A percentile compares a stretch with the other conserved stretches of the same genome.
phyloP scores from a whole-genome alignment of 2,329 filamentous ascomycete genomes.

The Colletotrichum cordylinicola region DNA sequence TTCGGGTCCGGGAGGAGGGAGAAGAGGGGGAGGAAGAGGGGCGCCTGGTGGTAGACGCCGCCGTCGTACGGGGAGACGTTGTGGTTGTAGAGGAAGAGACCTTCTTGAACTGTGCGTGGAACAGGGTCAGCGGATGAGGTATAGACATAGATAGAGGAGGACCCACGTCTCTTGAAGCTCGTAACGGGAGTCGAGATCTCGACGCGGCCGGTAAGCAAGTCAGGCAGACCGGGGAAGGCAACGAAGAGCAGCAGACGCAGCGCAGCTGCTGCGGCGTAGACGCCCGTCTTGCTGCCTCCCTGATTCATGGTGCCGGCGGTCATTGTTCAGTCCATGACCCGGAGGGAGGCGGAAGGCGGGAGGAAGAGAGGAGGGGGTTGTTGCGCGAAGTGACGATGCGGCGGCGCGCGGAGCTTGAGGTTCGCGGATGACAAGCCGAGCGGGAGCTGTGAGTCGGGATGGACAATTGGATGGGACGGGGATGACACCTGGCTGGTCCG shows the following conservation, averaged over 20 bases:
- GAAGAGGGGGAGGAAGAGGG: conserved; percentile 89
- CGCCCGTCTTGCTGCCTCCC: conserved; percentile 46
- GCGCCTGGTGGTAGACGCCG: conserved; percentile 82
- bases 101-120: conserved; percentile 79
- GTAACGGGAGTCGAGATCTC: conserved; percentile 97
- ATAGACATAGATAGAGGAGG: not conserved
- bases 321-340: conserved; percentile 23
- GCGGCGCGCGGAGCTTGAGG: conserved; percentile 1
- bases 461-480: conserved; percentile 15
- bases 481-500: conserved; percentile 29
- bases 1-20: conserved; percentile 79
- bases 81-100: conserved; percentile 92
- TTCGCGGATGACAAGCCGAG: not conserved
- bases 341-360: not conserved
- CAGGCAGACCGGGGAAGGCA: conserved; percentile 82
- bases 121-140: not conserved
- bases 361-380: not conserved
- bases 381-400: not conserved
- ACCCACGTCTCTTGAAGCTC: conserved; percentile 94
- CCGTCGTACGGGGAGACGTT: conserved; percentile 98
- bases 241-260: conserved; percentile 82
- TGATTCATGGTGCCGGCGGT: conserved; percentile 38
- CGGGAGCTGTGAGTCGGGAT: conserved; percentile 4
- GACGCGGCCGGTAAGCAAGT: conserved; percentile 86
- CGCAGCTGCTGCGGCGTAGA: conserved; percentile 78